Conservation (phyloP, 2,329 filamentous ascomycete species). For the Penicillium sp. region DNA sequence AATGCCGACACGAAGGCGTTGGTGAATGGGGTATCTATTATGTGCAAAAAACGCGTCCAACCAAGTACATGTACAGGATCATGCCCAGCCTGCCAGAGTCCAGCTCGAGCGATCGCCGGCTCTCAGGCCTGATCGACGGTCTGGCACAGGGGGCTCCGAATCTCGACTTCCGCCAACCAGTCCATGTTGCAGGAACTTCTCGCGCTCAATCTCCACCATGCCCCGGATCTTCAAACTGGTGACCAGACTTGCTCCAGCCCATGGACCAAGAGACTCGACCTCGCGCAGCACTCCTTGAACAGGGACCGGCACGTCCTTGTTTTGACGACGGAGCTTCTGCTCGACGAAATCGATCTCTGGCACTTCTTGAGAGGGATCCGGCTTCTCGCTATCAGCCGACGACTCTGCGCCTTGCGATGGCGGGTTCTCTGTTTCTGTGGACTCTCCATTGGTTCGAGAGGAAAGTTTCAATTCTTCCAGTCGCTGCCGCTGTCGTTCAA, state of each 20-base stretch:
- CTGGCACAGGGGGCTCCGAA: conserved; percentile 36
- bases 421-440: neutral
- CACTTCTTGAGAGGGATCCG: conserved; percentile 27
- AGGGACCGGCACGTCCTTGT: conserved; percentile 35
- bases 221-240: conserved; percentile 59
- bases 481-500: conserved; percentile 50
- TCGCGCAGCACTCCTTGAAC: conserved; percentile 48
- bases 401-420: neutral
- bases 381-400: conserved; percentile 8
- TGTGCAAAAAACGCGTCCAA: too few species aligned
- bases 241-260: conserved; percentile 63
- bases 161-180: conserved; percentile 48
- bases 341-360: conserved; percentile 49
- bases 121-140: conserved; percentile 41
- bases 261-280: conserved; percentile 60
- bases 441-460: conserved; percentile 10
- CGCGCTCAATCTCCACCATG: conserved; percentile 62
- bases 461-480: conserved; percentile 37
- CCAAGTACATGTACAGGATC: conserved; percentile 19
- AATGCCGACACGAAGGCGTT: too few species aligned
- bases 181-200: conserved; percentile 57
- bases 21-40: conserved; percentile 24
- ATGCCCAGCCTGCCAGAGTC: conserved; percentile 49
- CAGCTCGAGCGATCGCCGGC: conserved; percentile 49
- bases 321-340: conserved; percentile 38